Evolutionary conservation across 768 basidiomycete genomes (phyloP).

Genomic region (Collybia sordida): DNA sequence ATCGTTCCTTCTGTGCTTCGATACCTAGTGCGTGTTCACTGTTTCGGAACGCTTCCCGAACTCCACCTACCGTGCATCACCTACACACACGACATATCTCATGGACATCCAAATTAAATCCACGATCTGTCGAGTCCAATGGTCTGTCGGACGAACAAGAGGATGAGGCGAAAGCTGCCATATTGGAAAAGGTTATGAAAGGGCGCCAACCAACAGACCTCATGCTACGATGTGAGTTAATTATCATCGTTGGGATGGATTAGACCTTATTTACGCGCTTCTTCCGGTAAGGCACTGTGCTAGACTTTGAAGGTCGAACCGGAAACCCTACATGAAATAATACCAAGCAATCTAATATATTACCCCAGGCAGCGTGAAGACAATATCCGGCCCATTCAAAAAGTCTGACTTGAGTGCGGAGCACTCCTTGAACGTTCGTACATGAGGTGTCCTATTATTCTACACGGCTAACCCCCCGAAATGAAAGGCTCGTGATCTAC

Average conservation of each 20-base stretch:
- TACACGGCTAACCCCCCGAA: slow-evolving; percentile 15
- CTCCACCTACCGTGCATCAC: background rate
- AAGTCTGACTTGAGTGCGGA: slow-evolving; percentile 86
- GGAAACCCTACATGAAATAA: slow-evolving; percentile 1
- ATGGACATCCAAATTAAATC: slow-evolving; percentile 32
- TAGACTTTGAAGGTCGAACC: slow-evolving; percentile 75
- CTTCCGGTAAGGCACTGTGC: slow-evolving; percentile 67
- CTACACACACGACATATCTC: slow-evolving; percentile 22
- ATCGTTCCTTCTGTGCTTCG: too few species aligned
- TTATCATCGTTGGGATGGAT: slow-evolving; percentile 9
- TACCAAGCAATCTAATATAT: slow-evolving; percentile 4
- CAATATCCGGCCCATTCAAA: slow-evolving; percentile 86
- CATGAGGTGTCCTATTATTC: slow-evolving; percentile 15
- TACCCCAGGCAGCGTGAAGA: slow-evolving; percentile 74
- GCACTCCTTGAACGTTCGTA: slow-evolving; percentile 85
- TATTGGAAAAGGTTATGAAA: slow-evolving; percentile 84
- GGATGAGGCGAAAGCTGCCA: slow-evolving; percentile 67
- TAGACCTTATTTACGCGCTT: slow-evolving; percentile 10
- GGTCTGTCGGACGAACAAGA: slow-evolving; percentile 50
- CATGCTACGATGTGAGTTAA: slow-evolving; percentile 81
- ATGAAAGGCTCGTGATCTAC: slow-evolving; percentile 84
- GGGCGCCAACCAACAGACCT: slow-evolving; percentile 87
- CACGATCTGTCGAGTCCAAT: slow-evolving; percentile 26
- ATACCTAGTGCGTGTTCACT: too few species aligned
- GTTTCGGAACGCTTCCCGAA: too few species aligned